Base-by-base conservation (phyloP, 805 yeast species). In the Saccharomycopsis guyanensis region DNA sequence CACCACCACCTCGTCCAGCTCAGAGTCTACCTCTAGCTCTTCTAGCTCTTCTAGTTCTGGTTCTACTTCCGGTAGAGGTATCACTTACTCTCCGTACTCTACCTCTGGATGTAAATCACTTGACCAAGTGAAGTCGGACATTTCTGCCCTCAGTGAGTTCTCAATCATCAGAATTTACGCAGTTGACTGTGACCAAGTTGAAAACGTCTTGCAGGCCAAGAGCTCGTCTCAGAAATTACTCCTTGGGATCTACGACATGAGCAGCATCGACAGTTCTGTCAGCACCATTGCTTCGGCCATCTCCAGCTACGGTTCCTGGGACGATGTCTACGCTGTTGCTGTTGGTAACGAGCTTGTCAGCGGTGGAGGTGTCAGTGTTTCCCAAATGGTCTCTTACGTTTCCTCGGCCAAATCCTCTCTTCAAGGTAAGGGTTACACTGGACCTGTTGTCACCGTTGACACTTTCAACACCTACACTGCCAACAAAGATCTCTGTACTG, bases 261-360 rank as follows among this genome's bases (percentile, higher is more conserved):
- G 69, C 55, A 52, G 63, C 7, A 63, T 75, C 19, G 56, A 66
- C n/a, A 55, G 54, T 29, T 79, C 79, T 27, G 73, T 78, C 25
- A 57, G 58, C 16, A 51, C 59, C 18, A 57, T 60, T 22, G 59
- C 72, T 8, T 57, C 60, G 41, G 31, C 44, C 18, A 37, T 53
- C 13, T 16, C 35, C 4, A 32, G 23, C 23, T 18, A 40, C 36
- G 59, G 59, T 29, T 78, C 79, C 25, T 79, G 86, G 86, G 63
- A 62, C 55, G 78, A 74, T 3, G 71, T 79, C 40, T 68, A 75
- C 55, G 72, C 84, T 12, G 75, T 79, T 47, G 59, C 80, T 20
- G 68, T 79, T 49, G 85, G 85, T 49, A 79, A 79, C 57, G 86
- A 79, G 59, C 63, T 75, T 65, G 79, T 79, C 29, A 77, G 78